These are phyloP conservation scores for Agaricus sinodeliciosus DNA, from an alignment of 768 basidiomycete genomes.

Conservation along the genomic window DNA sequence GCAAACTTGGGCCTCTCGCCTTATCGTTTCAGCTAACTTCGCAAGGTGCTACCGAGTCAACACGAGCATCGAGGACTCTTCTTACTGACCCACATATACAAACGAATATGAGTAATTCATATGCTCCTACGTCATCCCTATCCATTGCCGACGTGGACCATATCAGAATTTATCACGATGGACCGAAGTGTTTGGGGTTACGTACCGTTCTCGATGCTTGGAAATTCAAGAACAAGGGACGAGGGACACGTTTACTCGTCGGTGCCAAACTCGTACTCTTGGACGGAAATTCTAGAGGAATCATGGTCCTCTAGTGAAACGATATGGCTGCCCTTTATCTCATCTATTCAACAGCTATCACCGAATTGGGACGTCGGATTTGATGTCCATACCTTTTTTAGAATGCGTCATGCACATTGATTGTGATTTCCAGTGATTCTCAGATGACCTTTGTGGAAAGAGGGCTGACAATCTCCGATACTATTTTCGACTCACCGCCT, in stretches of 20 bases:
- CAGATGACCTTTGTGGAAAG: too few species aligned
- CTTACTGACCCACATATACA: not conserved
- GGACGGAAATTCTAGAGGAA: conserved; percentile 40
- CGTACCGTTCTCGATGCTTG: conserved; percentile 48
- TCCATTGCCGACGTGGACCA: conserved; percentile 34
- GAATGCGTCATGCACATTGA: too few species aligned
- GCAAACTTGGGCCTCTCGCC: conserved; percentile 1
- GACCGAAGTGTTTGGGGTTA: conserved; percentile 37
- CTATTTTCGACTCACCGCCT: too few species aligned
- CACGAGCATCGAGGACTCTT: not conserved
- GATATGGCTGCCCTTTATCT: too few species aligned
- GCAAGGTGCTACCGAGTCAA: not conserved
- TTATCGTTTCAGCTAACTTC: conserved; percentile 4
- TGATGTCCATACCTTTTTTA: too few species aligned
- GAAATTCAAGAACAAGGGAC: conserved; percentile 22
- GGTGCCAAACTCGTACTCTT: conserved; percentile 42
- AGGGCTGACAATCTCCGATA: too few species aligned
- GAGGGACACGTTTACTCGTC: conserved; percentile 39
- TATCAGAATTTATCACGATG: conserved; percentile 58
- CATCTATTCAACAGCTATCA: too few species aligned
- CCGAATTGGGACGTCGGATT: too few species aligned
- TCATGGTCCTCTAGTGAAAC: conserved; percentile 30
- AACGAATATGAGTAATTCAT: not conserved
- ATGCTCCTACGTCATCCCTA: not conserved
- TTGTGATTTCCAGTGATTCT: too few species aligned